phyloP scores from a whole-genome alignment of 768 basidiomycete species.

The Termitomyces sp. region DNA sequence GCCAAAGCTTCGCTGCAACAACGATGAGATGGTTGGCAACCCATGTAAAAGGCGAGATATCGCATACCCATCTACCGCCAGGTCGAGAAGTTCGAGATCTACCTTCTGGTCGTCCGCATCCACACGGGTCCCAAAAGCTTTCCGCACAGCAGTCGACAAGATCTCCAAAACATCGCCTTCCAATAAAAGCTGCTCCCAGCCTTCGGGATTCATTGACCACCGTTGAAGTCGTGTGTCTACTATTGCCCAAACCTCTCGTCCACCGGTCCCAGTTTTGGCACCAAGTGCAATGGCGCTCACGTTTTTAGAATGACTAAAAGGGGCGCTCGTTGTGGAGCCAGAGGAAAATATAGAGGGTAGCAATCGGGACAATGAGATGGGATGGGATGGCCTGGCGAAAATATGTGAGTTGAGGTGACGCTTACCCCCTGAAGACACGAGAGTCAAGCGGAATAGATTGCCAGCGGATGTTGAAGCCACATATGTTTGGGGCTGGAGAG shows the following conservation, averaged over 20 bases:
- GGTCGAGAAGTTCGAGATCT: constrained; percentile 71
- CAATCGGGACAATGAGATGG: constrained; percentile 34
- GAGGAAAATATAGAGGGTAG: constrained; percentile 38
- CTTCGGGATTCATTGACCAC: constrained; percentile 64
- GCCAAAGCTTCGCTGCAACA: constrained; percentile 45
- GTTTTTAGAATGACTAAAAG: constrained; percentile 48
- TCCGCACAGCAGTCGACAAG: constrained; percentile 41
- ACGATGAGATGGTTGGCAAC: not conserved
- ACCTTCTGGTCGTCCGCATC: constrained; percentile 40
- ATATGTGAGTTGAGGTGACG: constrained; percentile 49
- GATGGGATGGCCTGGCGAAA: constrained; percentile 54
- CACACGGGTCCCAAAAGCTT: constrained; percentile 29
- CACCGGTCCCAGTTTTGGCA: constrained; percentile 31
- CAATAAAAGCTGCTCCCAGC: constrained; percentile 59
- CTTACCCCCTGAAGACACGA: constrained; percentile 67
- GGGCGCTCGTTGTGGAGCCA: constrained; percentile 28
- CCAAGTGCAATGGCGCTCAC: constrained; percentile 60
- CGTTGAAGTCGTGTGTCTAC: constrained; percentile 63
- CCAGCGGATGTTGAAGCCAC: constrained; percentile 66
- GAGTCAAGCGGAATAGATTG: constrained; percentile 53
- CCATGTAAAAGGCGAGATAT: not conserved
- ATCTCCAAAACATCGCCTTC: constrained; percentile 52
- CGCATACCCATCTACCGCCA: constrained; percentile 51
- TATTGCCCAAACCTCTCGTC: constrained; percentile 60
- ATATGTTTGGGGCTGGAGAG: constrained; percentile 53